Percentiles rank a stretch among this genome's conserved stretches.
phyloP scores from a whole-genome alignment of 208 protist genomes.

The Zelonia costaricensis region DNA sequence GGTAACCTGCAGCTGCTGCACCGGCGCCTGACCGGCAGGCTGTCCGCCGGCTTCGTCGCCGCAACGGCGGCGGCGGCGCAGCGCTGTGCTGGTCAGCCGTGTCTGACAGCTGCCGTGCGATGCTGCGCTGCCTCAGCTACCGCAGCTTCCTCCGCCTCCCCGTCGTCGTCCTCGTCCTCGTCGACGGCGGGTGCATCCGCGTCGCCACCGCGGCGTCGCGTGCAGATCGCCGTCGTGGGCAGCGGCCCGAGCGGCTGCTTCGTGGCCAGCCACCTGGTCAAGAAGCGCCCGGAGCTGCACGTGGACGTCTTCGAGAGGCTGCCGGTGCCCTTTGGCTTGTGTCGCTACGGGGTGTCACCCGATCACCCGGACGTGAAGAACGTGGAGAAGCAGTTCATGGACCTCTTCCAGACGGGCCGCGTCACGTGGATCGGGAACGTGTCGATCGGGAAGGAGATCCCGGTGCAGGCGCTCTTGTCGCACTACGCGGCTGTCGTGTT shows the following conservation, averaged over 20 bases:
- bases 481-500: constrained; percentile 95
- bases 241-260: constrained; percentile 97
- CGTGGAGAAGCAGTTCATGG: constrained; percentile 89
- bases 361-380: constrained; percentile 98
- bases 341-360: constrained; percentile 97
- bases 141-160: not conserved
- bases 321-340: constrained; percentile 96
- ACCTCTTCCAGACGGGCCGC: constrained; percentile 73
- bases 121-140: no score
- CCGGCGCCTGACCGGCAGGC: no score
- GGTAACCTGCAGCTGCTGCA: no score
- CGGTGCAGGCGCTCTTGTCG: constrained; percentile 63
- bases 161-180: not conserved
- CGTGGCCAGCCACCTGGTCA: constrained; percentile 88
- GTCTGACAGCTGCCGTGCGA: not conserved
- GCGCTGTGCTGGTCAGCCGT: no score
- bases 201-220: constrained; percentile 27
- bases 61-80: no score
- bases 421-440: constrained; percentile 95
- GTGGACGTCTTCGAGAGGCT: constrained; percentile 95
- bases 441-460: constrained; percentile 76
- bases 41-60: no score
- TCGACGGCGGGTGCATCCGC: not conserved
- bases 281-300: constrained; percentile 67
- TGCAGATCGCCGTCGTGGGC: constrained; percentile 94